Evolutionary conservation across 2,329 filamentous ascomycete species (phyloP).

Genomic region (Incumbomyces lentus): DNA sequence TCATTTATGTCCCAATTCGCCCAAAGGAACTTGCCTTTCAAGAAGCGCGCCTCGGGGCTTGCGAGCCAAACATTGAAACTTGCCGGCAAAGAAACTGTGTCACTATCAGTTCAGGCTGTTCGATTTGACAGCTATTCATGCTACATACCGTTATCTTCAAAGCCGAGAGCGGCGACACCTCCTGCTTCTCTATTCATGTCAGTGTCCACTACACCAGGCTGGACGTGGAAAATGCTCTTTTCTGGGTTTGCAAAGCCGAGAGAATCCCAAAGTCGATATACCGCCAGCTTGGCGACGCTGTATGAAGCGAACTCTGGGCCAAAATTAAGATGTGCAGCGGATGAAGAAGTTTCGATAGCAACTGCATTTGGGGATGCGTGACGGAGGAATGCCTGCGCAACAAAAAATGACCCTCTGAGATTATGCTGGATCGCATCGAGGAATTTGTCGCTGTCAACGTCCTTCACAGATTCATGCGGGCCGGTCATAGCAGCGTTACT

Average conservation of each 20-base stretch:
- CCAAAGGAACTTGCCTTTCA: slow-evolving; percentile 30
- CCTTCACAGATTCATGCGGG: too few species aligned
- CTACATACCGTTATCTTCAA: not conserved
- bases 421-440: slow-evolving; percentile 20
- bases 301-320: slow-evolving; percentile 23
- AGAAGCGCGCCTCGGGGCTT: slow-evolving; percentile 30
- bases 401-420: slow-evolving; percentile 8
- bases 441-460: slow-evolving; percentile 16
- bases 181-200: slow-evolving; percentile 3
- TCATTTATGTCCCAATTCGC: slow-evolving; percentile 35
- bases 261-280: slow-evolving; percentile 32
- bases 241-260: slow-evolving; percentile 30
- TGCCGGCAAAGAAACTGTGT: slow-evolving; percentile 15
- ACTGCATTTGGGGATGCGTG: slow-evolving; percentile 3
- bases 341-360: slow-evolving; percentile 5
- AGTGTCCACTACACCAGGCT: slow-evolving; percentile 28
- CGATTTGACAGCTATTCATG: not conserved
- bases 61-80: slow-evolving; percentile 31
- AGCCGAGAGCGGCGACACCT: not conserved
- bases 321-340: slow-evolving; percentile 15
- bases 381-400: slow-evolving; percentile 8
- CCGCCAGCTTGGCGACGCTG: slow-evolving; percentile 32
- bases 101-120: not conserved
- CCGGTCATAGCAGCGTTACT: too few species aligned
- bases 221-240: slow-evolving; percentile 32